phyloP scores from a whole-genome alignment of 2,329 filamentous ascomycete species.

The Hyphodiscus sp. region DNA sequence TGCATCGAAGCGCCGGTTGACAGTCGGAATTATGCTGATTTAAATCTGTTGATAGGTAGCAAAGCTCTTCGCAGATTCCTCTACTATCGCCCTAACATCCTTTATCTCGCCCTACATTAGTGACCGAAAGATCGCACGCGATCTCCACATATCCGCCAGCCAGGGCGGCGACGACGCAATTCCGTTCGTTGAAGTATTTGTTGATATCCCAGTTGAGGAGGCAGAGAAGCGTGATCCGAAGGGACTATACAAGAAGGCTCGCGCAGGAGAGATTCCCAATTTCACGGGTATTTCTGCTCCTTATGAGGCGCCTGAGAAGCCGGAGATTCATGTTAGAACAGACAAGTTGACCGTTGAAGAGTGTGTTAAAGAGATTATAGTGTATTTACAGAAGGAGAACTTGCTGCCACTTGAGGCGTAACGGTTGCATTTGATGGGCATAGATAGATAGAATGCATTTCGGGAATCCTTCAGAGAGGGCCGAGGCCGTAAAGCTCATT shows the following conservation, averaged over 20 bases:
- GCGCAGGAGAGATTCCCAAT: constrained; percentile 89
- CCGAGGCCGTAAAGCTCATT: not conserved
- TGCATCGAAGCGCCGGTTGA: not conserved
- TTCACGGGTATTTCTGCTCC: constrained; percentile 95
- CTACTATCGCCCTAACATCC: constrained; percentile 82
- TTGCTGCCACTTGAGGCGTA: constrained; percentile 36
- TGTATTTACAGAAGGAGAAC: constrained; percentile 68
- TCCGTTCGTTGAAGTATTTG: constrained; percentile 88
- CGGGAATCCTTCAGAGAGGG: not conserved
- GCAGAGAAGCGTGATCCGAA: constrained; percentile 96
- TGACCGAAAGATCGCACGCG: constrained; percentile 76
- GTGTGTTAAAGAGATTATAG: constrained; percentile 76
- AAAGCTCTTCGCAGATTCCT: constrained; percentile 89
- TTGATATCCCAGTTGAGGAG: constrained; percentile 85
- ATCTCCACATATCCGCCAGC: constrained; percentile 62
- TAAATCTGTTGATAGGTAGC: constrained; percentile 56
- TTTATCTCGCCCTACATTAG: constrained; percentile 95
- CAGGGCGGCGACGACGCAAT: constrained; percentile 55
- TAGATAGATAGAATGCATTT: not conserved
- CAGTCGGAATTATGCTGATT: not conserved
- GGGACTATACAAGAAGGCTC: constrained; percentile 95
- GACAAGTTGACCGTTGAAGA: constrained; percentile 81
- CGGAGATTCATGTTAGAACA: constrained; percentile 84
- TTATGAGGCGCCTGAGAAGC: constrained; percentile 80
- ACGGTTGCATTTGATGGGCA: not conserved